These are phyloP conservation scores for Chytridium lagenaria DNA, from an alignment of 371 early-diverging fungal species.

Conservation along the genomic window DNA sequence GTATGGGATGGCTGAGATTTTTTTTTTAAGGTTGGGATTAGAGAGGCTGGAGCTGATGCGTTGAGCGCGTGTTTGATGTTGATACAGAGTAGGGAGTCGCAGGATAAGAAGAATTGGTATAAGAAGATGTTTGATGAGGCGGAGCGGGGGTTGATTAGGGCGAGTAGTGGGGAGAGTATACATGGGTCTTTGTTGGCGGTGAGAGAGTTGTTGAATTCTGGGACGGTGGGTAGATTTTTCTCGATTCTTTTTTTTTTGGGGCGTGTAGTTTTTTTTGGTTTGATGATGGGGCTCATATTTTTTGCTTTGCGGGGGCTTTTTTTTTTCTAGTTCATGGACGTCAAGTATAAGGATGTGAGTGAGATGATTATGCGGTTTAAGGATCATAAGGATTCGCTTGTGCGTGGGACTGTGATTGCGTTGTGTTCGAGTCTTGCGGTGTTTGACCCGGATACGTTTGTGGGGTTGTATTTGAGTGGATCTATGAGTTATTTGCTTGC, in stretches of 20 bases:
- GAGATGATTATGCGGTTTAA: constrained; percentile 78
- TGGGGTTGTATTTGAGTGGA: constrained; percentile 70
- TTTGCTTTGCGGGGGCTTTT: no score
- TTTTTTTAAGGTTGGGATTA: constrained; percentile 61
- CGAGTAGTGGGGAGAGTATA: constrained; percentile 77
- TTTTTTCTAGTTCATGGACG: constrained; percentile 76
- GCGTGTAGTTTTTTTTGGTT: background rate
- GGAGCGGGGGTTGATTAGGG: constrained; percentile 70
- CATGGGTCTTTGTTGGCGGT: constrained; percentile 89
- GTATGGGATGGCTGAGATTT: constrained; percentile 12
- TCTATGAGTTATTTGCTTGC: constrained; percentile 79
- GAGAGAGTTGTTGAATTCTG: constrained; percentile 84
- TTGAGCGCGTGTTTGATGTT: constrained; percentile 84
- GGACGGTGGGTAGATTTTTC: constrained; percentile 64
- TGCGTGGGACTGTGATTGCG: constrained; percentile 83
- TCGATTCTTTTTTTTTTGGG: background rate
- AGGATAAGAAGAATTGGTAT: constrained; percentile 74
- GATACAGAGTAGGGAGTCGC: constrained; percentile 81
- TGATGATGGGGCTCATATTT: background rate
- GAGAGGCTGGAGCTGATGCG: constrained; percentile 90
- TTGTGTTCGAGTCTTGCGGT: constrained; percentile 84
- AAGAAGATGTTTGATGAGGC: constrained; percentile 85
- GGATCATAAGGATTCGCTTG: constrained; percentile 82
- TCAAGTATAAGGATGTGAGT: constrained; percentile 77
- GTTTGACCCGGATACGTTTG: constrained; percentile 82